Percentiles rank a stretch among this genome's conserved stretches.
phyloP scores from a whole-genome alignment of 495 filamentous ascomycete species.

The Talaromyces borbonicus region DNA sequence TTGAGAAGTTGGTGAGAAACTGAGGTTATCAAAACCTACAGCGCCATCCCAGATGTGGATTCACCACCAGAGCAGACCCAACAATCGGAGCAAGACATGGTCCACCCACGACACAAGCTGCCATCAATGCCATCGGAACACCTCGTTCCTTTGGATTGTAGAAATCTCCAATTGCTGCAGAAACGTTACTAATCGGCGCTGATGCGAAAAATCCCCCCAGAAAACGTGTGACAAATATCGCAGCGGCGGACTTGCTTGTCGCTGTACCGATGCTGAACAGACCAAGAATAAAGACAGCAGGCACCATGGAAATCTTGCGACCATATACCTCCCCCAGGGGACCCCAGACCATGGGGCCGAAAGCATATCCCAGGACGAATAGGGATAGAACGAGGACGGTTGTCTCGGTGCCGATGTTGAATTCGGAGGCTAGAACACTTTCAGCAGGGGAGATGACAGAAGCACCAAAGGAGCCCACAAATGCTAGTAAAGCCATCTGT shows the following conservation, averaged over 20 bases:
- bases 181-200: constrained; percentile 24
- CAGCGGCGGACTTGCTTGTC: constrained; percentile 16
- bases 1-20: constrained; percentile 6
- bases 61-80: constrained; percentile 29
- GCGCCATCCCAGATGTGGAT: constrained; percentile 26
- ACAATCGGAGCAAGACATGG: constrained; percentile 27
- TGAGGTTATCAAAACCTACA: no score
- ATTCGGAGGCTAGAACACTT: constrained; percentile 23
- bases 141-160: constrained; percentile 16
- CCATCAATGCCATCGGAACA: constrained; percentile 27
- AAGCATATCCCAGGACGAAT: constrained; percentile 11
- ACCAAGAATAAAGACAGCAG: constrained; percentile 25
- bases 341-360: constrained; percentile 16
- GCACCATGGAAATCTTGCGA: constrained; percentile 25
- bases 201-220: constrained; percentile 30
- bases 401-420: constrained; percentile 26
- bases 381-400: constrained; percentile 14
- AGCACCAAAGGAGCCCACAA: constrained; percentile 36
- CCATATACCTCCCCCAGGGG: constrained; percentile 26
- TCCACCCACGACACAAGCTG: constrained; percentile 23
- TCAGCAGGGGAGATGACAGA: constrained; percentile 40
- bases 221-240: constrained; percentile 27
- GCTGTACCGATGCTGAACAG: constrained; percentile 30
- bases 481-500: constrained; percentile 38
- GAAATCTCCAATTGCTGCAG: constrained; percentile 35